phyloP scores from a whole-genome alignment of 345 rosid species.

The Eucalyptus cloeziana region DNA sequence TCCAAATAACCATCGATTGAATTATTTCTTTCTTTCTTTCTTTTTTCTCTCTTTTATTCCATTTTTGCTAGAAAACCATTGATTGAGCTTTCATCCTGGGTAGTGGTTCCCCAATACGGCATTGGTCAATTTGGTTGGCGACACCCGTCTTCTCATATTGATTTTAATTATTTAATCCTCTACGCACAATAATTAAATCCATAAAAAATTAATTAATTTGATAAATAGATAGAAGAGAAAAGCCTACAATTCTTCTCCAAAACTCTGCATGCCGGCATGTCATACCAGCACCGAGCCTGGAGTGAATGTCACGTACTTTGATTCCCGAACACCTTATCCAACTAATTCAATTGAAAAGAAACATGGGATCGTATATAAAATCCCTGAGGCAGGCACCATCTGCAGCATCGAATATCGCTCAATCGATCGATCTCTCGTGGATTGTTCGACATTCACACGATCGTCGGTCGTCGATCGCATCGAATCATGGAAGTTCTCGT shows the following conservation, averaged over 20 bases:
- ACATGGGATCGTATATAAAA: not conserved
- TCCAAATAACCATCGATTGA: not conserved
- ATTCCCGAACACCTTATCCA: not conserved
- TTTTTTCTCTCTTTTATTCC: not conserved
- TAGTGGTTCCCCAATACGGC: not conserved
- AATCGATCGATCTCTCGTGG: not conserved
- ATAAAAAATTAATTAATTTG: not conserved
- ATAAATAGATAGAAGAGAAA: too few species aligned
- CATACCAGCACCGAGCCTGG: not conserved
- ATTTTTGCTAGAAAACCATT: not conserved
- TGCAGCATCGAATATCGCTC: not conserved
- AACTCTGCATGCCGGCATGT: not conserved
- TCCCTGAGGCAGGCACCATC: not conserved
- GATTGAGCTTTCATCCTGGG: not conserved
- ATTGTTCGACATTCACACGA: not conserved
- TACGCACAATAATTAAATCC: not conserved
- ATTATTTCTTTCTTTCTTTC: too few species aligned
- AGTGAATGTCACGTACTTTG: not conserved
- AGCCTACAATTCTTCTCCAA: not conserved
- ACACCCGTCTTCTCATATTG: not conserved
- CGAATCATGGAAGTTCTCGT: not conserved
- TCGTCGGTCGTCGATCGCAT: fast-evolving
- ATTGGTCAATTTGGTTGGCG: not conserved
- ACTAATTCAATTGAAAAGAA: not conserved
- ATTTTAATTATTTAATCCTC: not conserved